Conservation (phyloP, 179 eudicot genomes). For the Silene vulgaris region DNA sequence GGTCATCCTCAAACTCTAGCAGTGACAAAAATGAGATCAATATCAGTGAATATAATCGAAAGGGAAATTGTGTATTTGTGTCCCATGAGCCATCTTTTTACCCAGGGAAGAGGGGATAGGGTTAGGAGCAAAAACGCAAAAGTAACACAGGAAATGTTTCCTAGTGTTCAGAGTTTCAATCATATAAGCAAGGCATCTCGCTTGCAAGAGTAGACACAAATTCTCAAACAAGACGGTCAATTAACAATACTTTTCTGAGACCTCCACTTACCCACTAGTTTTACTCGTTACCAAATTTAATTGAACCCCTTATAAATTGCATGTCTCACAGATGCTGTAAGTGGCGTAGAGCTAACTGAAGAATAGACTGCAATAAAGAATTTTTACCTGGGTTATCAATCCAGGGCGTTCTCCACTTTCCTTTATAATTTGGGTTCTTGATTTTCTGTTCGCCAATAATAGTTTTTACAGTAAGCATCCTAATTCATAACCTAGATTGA, state of each 20-base stretch:
- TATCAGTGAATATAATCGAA: conserved; percentile 7
- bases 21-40: conserved; percentile 7
- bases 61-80: neutral
- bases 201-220: neutral
- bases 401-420: conserved; percentile 93
- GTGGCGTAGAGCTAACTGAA: neutral
- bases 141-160: neutral
- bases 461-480: neutral
- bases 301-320: no score
- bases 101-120: no score
- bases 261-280: no score
- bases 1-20: conserved; percentile 79
- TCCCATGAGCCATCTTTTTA: neutral
- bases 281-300: no score
- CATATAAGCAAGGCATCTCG: neutral
- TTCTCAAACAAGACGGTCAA: no score
- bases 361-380: neutral
- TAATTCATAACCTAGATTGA: neutral
- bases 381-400: conserved; percentile 81
- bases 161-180: neutral
- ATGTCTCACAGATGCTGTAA: no score
- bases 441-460: conserved; percentile 49
- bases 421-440: conserved; percentile 89
- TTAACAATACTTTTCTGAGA: no score
- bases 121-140: neutral